Percentiles rank a stretch among this genome's conserved stretches.
Evolutionary conservation across 495 filamentous ascomycete species (phyloP).

Genomic region (Haplographium delicatum): DNA sequence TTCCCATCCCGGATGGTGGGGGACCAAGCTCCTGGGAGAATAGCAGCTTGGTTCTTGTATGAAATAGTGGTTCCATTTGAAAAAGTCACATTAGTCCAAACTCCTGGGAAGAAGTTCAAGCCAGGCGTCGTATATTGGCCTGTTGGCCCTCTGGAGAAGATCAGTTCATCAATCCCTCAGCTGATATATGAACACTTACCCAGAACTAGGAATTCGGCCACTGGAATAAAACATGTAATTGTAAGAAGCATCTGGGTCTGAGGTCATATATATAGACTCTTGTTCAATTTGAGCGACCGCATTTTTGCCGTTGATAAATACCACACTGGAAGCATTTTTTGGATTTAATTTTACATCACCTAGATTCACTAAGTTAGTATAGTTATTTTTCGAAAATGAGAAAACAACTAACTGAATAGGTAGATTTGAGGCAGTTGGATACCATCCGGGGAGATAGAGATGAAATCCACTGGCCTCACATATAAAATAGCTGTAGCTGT

Average conservation of each 20-base stretch:
- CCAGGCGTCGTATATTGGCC: neutral
- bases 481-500: neutral
- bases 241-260: constrained; percentile 38
- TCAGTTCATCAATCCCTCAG: neutral
- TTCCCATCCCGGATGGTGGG: constrained; percentile 29
- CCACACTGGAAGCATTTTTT: constrained; percentile 25
- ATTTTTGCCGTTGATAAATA: constrained; percentile 35
- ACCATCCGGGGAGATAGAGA: constrained; percentile 1
- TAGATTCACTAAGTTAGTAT: too few species aligned
- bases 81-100: constrained; percentile 32
- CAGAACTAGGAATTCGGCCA: constrained; percentile 27
- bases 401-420: neutral
- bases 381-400: too few species aligned
- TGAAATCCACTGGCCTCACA: neutral
- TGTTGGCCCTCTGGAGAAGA: neutral
- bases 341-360: too few species aligned
- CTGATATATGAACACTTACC: constrained; percentile 24
- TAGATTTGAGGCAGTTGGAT: neutral
- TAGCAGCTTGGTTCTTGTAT: constrained; percentile 29
- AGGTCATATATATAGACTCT: constrained; percentile 18
- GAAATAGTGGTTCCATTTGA: constrained; percentile 30
- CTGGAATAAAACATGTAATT: constrained; percentile 34
- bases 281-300: constrained; percentile 30
- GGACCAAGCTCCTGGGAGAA: constrained; percentile 17
- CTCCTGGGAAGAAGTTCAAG: constrained; percentile 28